These are phyloP conservation scores for Rhododendron kiyosumense DNA, from an alignment of 148 eudicot genomes.

Conservation along the genomic window DNA sequence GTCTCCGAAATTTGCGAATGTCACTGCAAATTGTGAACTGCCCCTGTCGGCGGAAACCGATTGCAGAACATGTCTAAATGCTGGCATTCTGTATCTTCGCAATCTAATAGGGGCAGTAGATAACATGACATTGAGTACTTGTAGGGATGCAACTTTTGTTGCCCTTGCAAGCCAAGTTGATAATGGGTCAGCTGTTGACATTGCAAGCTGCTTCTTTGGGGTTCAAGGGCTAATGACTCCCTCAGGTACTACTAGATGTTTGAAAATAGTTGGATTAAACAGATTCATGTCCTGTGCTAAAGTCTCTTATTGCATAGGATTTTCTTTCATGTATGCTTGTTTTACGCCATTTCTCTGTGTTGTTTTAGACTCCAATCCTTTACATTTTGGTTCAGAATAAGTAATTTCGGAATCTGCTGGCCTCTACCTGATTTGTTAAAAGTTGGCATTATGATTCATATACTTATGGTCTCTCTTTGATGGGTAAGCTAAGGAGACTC, in stretches of 20 bases:
- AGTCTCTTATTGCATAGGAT: background rate
- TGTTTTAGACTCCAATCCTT: background rate
- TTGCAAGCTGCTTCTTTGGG: conserved; percentile 87
- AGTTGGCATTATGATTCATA: background rate
- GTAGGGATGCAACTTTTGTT: conserved; percentile 92
- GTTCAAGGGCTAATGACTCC: conserved; percentile 55
- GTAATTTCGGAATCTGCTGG: background rate
- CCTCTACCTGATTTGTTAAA: background rate
- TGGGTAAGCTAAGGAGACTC: background rate
- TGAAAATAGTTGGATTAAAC: background rate
- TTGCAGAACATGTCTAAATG: conserved; percentile 76
- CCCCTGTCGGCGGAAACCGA: conserved; percentile 39
- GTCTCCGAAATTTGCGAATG: conserved; percentile 69
- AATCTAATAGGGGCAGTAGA: conserved; percentile 52
- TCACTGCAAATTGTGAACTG: conserved; percentile 47
- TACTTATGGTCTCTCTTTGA: background rate
- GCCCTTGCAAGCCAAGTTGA: conserved; percentile 78
- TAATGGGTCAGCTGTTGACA: conserved; percentile 51
- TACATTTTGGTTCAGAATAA: background rate
- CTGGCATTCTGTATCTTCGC: conserved; percentile 74
- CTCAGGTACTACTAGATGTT: conserved; percentile 28
- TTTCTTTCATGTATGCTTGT: background rate
- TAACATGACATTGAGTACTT: conserved; percentile 70
- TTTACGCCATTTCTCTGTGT: background rate
- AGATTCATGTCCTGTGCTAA: background rate